Base-by-base conservation (phyloP, 345 rosid genomes). In the Populus deltoides region DNA sequence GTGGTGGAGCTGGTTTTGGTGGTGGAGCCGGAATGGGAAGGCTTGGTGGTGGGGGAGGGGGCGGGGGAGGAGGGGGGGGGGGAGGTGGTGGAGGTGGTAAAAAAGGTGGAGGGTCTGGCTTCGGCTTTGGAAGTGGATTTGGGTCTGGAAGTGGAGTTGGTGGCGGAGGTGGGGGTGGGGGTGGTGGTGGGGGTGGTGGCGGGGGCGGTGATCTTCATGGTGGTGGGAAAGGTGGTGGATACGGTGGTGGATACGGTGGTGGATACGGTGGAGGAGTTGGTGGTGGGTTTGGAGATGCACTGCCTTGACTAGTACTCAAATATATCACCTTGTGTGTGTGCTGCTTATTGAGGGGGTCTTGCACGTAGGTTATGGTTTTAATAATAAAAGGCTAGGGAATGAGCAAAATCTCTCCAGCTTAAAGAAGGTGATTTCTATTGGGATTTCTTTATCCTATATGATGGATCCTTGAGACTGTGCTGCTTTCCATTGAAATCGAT, bases 271-370 rank as follows among this genome's bases (percentile, higher is more conserved):
- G 49, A 0, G 68, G 76, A 0, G 18, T 2, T 3, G 33, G 33
- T 31, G 33, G 77, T 8, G 79, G 79, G 27, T 31, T 51, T 55
- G 76, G 86, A 61, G 81, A 77, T n/a, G 83, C 81, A 11, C 9
- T 17, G 43, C 81, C 81, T 18, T 80, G 81, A 79, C 20, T 15
- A 43, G 11, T 11, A 35, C 29, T 35, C 10, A 2, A 22, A 57
- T 66, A 6, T 7, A 66, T 7, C 2, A 66, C 13, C 68, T 27
- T 66, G 22, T 3, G 11, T 33, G 6, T 12, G 31, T 0, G 31
- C 9, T 7, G 39, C 5, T 16, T 13, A 66, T 16, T 31, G 33
- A 0, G 2, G 39, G 27, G 39, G 27, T 51, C 20, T 57, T 57
- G 1, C 0, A n/a, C 11, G 45, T 41, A 10, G 10, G 10, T 41